phyloP scores from a whole-genome alignment of 345 rosid species.

The Arabidopsis arenosa region DNA sequence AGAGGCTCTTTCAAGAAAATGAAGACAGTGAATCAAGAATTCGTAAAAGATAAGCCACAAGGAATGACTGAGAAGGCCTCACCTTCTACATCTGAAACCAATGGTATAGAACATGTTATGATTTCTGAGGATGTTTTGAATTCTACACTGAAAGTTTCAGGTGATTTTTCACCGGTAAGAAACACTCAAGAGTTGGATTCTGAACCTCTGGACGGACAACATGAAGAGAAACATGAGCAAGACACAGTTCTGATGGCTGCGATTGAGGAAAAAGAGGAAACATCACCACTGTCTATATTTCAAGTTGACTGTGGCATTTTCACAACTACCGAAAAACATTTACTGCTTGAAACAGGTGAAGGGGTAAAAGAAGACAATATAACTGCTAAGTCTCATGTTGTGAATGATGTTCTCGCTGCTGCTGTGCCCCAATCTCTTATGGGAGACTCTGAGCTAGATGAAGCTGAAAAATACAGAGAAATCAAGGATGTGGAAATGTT shows the following conservation, averaged over 20 bases:
- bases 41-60: not conserved
- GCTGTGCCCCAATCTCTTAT: constrained; percentile 4
- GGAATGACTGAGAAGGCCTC: constrained; percentile 21
- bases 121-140: constrained; percentile 15
- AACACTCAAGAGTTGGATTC: constrained; percentile 6
- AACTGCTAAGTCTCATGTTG: not conserved
- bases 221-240: constrained; percentile 15
- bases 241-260: constrained; percentile 4
- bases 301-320: not conserved
- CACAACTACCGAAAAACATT: not conserved
- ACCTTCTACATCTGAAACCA: constrained; percentile 4
- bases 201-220: not conserved
- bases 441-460: constrained; percentile 25
- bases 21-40: constrained; percentile 14
- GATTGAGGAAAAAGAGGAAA: not conserved
- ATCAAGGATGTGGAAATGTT: not conserved
- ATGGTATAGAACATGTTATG: constrained; percentile 11
- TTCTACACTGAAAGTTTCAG: not conserved
- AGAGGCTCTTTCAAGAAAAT: not conserved
- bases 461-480: constrained; percentile 1
- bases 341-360: constrained; percentile 12
- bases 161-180: not conserved
- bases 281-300: not conserved
- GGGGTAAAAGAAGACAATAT: constrained; percentile 2
- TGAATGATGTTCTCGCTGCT: constrained; percentile 5